A percentile compares a stretch with the other conserved stretches of the same genome.
Conservation (phyloP, 2,329 filamentous ascomycete species). For the Pseudomassariella vexata region DNA sequence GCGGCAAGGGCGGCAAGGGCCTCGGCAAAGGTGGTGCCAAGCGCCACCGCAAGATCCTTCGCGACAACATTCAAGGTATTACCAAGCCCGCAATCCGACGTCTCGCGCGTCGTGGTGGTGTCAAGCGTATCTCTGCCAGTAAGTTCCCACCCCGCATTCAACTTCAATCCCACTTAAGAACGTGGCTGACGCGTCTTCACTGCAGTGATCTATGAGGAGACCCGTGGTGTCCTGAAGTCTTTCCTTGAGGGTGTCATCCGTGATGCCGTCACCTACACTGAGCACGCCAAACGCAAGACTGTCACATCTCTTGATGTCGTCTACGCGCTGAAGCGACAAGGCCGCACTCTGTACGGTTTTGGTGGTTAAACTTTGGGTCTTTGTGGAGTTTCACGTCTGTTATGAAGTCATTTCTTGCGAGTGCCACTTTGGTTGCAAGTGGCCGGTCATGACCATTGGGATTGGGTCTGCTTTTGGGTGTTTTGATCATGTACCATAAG, state of each 20-base stretch:
- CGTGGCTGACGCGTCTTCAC: slow-evolving; percentile 4
- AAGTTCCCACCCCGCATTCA: slow-evolving; percentile 29
- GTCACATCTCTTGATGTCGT: slow-evolving; percentile 61
- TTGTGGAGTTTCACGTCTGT: slow-evolving; percentile 25
- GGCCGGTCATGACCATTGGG: slow-evolving; percentile 28
- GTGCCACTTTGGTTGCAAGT: slow-evolving; percentile 21
- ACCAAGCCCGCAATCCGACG: slow-evolving; percentile 97
- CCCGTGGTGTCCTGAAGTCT: slow-evolving; percentile 75
- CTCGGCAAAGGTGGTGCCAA: slow-evolving; percentile 98
- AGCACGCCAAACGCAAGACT: slow-evolving; percentile 76
- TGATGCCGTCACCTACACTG: slow-evolving; percentile 75
- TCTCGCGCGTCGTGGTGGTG: slow-evolving; percentile 98
- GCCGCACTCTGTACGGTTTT: slow-evolving; percentile 63
- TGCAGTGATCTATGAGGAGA: slow-evolving; percentile 76
- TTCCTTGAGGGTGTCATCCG: slow-evolving; percentile 79
- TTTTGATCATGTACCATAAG: slow-evolving; percentile 27
- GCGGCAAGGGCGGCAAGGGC: slow-evolving; percentile 83
- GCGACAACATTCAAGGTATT: slow-evolving; percentile 99
- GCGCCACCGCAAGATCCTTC: slow-evolving; percentile 98
- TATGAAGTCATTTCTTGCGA: slow-evolving; percentile 27
- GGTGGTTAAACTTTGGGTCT: slow-evolving; percentile 39
- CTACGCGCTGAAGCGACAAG: slow-evolving; percentile 59
- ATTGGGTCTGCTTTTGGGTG: slow-evolving; percentile 27
- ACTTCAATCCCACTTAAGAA: slow-evolving; percentile 9
- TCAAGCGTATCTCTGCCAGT: slow-evolving; percentile 99